Conservation (phyloP, 2,329 filamentous ascomycete genomes). For the Microthyrium microscopicum region DNA sequence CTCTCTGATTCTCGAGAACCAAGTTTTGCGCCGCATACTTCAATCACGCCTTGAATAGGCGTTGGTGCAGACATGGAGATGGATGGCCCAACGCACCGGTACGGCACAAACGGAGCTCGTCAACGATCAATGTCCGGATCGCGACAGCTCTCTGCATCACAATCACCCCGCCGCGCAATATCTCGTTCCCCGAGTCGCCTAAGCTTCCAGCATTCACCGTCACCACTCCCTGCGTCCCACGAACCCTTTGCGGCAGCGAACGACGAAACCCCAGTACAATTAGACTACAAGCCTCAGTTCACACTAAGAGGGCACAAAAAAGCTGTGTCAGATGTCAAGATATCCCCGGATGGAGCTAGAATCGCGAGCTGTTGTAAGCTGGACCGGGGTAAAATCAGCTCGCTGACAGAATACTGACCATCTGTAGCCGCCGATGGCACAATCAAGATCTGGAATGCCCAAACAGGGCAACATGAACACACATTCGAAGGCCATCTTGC, state of each 20-base stretch:
- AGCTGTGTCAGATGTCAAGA: slow-evolving; percentile 69
- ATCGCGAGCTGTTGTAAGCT: slow-evolving; percentile 63
- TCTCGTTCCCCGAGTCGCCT: no score
- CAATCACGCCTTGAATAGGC: no score
- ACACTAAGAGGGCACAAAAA: slow-evolving; percentile 62
- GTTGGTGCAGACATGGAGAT: no score
- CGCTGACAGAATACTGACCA: neutral
- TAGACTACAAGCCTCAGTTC: slow-evolving; percentile 51
- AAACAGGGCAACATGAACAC: slow-evolving; percentile 63
- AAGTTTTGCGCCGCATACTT: no score
- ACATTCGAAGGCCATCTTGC: slow-evolving; percentile 88
- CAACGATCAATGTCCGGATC: no score
- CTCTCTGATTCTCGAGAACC: no score
- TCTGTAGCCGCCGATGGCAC: slow-evolving; percentile 65
- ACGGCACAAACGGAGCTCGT: no score
- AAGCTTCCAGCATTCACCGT: neutral
- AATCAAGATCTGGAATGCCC: slow-evolving; percentile 77
- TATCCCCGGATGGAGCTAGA: slow-evolving; percentile 79
- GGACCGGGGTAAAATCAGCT: neutral
- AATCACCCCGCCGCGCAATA: no score
- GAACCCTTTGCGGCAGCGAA: neutral
- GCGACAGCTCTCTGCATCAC: no score
- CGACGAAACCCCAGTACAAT: neutral
- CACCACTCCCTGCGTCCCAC: no score
- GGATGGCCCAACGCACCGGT: no score